Evolutionary conservation across 345 rosid species (phyloP).

Genomic region (Salix suchowensis): DNA sequence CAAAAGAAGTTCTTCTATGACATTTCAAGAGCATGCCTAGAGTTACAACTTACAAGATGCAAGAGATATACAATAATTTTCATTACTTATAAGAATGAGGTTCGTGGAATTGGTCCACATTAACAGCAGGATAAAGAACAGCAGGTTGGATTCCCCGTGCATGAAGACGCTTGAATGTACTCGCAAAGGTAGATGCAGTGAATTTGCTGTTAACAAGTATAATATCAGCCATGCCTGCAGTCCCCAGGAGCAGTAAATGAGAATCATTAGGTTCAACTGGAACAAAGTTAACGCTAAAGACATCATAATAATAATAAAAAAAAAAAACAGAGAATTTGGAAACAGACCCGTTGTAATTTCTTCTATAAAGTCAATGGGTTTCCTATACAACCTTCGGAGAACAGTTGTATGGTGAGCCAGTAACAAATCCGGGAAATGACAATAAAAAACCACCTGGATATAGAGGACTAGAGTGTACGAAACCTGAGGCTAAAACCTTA

Average conservation of each 20-base stretch:
- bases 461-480: neutral
- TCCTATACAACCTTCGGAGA: constrained; percentile 72
- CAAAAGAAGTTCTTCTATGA: neutral
- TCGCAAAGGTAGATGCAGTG: constrained; percentile 78
- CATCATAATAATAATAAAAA: neutral
- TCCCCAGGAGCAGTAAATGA: constrained; percentile 7
- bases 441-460: constrained; percentile 76
- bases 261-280: neutral
- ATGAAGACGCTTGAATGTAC: constrained; percentile 75
- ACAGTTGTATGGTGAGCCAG: constrained; percentile 77
- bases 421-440: constrained; percentile 89
- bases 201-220: constrained; percentile 83
- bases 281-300: neutral
- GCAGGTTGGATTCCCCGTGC: constrained; percentile 62
- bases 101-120: constrained; percentile 63
- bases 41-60: constrained; percentile 24
- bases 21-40: constrained; percentile 2
- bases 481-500: neutral
- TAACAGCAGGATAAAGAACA: constrained; percentile 88
- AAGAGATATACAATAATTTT: constrained; percentile 30
- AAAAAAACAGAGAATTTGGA: neutral
- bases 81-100: constrained; percentile 54
- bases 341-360: constrained; percentile 70
- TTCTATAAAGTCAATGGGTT: constrained; percentile 78
- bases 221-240: constrained; percentile 82